Conservation (phyloP, 257 asterid species). For the Plantago elongata region DNA sequence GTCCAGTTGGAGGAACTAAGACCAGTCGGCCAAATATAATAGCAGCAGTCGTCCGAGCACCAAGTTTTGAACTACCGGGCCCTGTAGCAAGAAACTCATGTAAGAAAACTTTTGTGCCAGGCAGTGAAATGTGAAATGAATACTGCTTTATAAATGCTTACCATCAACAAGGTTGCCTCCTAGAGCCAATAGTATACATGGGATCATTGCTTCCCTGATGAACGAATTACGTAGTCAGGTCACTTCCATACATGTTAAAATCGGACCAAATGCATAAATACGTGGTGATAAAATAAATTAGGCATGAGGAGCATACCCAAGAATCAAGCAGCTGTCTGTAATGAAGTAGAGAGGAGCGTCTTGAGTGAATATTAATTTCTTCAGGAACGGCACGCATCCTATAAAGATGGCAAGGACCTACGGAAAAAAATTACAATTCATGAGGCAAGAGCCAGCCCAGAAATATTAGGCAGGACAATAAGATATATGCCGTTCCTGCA, state of each 20-base stretch:
- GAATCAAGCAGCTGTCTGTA: slow-evolving; percentile 96
- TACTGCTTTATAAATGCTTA: slow-evolving; percentile 22
- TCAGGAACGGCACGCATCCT: slow-evolving; percentile 85
- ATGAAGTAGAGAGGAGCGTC: slow-evolving; percentile 96
- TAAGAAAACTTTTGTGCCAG: slow-evolving; percentile 8
- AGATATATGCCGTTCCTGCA: background rate
- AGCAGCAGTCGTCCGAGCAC: slow-evolving; percentile 79
- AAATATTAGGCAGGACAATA: background rate
- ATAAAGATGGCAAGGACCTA: slow-evolving; percentile 82
- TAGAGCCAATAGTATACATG: slow-evolving; percentile 92
- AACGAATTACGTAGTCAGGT: slow-evolving; percentile 18
- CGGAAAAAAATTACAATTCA: slow-evolving; percentile 23
- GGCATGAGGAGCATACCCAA: slow-evolving; percentile 58
- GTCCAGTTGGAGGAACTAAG: slow-evolving; percentile 85
- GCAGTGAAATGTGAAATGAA: background rate
- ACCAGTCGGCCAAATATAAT: slow-evolving; percentile 71
- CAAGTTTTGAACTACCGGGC: slow-evolving; percentile 84
- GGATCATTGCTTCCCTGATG: slow-evolving; percentile 95
- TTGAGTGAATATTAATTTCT: slow-evolving; percentile 66
- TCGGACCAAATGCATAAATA: slow-evolving; percentile 6
- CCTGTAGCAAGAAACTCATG: slow-evolving; percentile 41
- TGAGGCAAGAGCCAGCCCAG: slow-evolving; percentile 9
- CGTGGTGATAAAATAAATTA: slow-evolving; percentile 18
- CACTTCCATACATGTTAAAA: background rate
- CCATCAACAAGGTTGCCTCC: slow-evolving; percentile 98